Evolutionary conservation across 345 rosid species (phyloP).

Genomic region (Euphorbia tirucalli): DNA sequence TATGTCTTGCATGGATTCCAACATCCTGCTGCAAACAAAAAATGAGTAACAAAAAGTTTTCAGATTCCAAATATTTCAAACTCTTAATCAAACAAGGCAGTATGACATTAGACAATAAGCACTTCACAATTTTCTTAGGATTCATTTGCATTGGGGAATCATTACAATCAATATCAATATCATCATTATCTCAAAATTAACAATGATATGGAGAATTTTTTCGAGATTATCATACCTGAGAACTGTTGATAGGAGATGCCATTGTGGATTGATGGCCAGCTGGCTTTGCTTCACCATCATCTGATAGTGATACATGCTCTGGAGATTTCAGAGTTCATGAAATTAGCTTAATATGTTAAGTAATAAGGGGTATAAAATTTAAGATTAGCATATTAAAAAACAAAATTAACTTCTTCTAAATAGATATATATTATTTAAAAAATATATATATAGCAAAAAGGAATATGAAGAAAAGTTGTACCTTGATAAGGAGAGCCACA

Average conservation of each 20-base stretch:
- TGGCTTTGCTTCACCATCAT: slow-evolving; percentile 49
- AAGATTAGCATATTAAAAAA: too few species aligned
- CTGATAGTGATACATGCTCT: slow-evolving; percentile 70
- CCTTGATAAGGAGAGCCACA: slow-evolving; percentile 77
- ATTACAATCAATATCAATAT: background rate
- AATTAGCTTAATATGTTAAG: slow-evolving; percentile 1
- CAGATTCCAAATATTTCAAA: slow-evolving; percentile 11
- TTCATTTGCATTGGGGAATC: background rate
- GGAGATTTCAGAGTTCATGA: slow-evolving; percentile 17
- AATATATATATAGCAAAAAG: background rate
- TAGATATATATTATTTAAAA: too few species aligned
- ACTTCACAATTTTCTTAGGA: background rate
- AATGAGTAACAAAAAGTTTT: slow-evolving; percentile 3
- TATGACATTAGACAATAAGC: background rate
- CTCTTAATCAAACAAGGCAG: background rate
- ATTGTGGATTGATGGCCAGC: slow-evolving; percentile 36
- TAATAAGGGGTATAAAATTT: too few species aligned
- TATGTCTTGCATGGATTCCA: slow-evolving; percentile 88
- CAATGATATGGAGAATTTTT: background rate
- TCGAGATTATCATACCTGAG: slow-evolving; percentile 59
- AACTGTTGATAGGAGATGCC: slow-evolving; percentile 45
- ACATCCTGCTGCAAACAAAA: slow-evolving; percentile 51
- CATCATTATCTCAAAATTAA: background rate
- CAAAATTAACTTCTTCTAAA: background rate
- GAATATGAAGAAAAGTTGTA: slow-evolving; percentile 18